Base-by-base conservation (phyloP, 2,329 filamentous ascomycete genomes). In the Chalaropsis ovoidea region DNA sequence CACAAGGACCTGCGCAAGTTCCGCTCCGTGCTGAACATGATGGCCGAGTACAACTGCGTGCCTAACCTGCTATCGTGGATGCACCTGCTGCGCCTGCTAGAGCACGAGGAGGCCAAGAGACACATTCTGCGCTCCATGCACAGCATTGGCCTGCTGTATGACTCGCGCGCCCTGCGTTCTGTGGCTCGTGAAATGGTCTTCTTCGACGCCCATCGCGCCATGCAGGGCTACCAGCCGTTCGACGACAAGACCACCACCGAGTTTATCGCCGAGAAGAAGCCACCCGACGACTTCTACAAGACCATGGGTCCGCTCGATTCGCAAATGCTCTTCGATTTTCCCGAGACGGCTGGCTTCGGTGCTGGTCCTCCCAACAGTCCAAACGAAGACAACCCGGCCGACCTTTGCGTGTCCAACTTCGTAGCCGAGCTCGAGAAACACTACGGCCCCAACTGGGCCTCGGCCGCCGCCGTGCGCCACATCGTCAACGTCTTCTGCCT, bases 41-140 rank as follows among this genome's bases (percentile, higher is more conserved):
- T 82, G 80, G 67, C 72, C 27, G 64, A 68, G 6, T 72, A 73
- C 13, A 76, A 74, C 61, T 74, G 76, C 56, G 68, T 69, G 35
- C 78, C 80, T 3, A 77, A 80, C 61, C 70, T 77, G 2, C 71
- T 72, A 17, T 81, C 80, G 0, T 82, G 80, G 80, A 69, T 78
- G 2, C 73, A 78, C 3, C 79, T 81, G 67, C 72, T 82, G 19
- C 72, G 74, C n/a, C 74, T 82, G 56, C 81, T 87, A 66, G 81
- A 83, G 72, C 81, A 80, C 11, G 84, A 86, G 70, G 79, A 82
- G n/a, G 76, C 79, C 62, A 75, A 76, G 63, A 75, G 76, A 27
- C 77, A 79, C 69, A 72, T 80, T 39, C 70, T 82, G 39, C 74
- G 76, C 13, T 73, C 74, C 66, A 82, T 82, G 79, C 73, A 78